Evolutionary conservation across 495 filamentous ascomycete genomes (phyloP).

Genomic region (Penicillium cinerascens): DNA sequence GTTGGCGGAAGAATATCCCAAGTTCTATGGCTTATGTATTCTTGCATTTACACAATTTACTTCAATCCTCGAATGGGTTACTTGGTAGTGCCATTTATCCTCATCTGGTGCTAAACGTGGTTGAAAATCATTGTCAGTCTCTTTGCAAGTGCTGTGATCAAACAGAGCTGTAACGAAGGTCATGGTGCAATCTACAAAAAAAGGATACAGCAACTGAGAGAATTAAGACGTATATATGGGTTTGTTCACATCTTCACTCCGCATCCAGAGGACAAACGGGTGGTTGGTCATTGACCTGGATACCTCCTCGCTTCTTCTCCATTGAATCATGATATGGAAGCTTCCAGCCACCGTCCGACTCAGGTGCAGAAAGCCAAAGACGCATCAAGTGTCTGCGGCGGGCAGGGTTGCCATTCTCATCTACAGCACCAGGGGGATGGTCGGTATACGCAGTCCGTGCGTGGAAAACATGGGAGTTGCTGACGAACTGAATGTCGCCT

Average conservation of each 20-base stretch:
- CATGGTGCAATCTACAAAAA: not conserved
- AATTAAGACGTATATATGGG: no score
- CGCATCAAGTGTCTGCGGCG: slow-evolving; percentile 71
- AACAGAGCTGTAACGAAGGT: not conserved
- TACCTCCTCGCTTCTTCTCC: slow-evolving; percentile 75
- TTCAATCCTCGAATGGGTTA: no score
- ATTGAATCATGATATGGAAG: slow-evolving; percentile 68
- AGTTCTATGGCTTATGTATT: no score
- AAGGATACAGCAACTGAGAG: no score
- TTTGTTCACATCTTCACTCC: slow-evolving; percentile 40
- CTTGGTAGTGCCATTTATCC: no score
- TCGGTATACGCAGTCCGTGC: slow-evolving; percentile 63
- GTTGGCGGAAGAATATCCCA: no score
- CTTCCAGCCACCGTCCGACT: slow-evolving; percentile 76
- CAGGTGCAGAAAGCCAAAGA: slow-evolving; percentile 72
- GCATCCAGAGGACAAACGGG: slow-evolving; percentile 63
- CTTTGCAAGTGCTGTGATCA: no score
- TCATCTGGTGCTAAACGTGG: no score
- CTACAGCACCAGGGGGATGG: slow-evolving; percentile 42
- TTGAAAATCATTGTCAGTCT: no score
- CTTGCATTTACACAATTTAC: no score
- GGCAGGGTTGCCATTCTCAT: slow-evolving; percentile 32
- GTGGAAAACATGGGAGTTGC: slow-evolving; percentile 62
- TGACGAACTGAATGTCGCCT: slow-evolving; percentile 70
- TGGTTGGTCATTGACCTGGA: slow-evolving; percentile 71